Evolutionary conservation across 306 rosid genomes (phyloP).

Genomic region (Lagenaria siceraria): DNA sequence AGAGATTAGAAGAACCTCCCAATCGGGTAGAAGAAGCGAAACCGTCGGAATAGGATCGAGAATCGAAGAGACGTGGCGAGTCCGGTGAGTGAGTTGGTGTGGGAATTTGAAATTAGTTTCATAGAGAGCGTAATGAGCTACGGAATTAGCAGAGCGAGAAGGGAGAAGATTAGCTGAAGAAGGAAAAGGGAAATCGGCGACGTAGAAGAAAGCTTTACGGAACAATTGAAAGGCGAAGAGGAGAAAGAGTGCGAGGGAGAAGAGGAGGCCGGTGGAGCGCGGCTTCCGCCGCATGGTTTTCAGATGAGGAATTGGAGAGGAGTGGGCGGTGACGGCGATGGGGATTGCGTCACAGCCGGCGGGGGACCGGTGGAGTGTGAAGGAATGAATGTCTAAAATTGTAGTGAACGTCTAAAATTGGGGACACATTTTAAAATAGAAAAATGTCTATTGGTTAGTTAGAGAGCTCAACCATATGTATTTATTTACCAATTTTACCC

Average conservation of each 20-base stretch:
- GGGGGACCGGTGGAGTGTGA: background rate
- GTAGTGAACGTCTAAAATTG: no score
- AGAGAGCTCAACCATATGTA: no score
- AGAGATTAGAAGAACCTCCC: slow-evolving; percentile 49
- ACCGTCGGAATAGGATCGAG: slow-evolving; percentile 13
- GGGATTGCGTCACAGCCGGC: background rate
- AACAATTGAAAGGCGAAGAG: slow-evolving; percentile 23
- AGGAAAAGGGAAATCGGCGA: background rate
- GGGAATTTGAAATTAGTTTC: background rate
- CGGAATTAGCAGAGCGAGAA: background rate
- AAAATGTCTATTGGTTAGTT: no score
- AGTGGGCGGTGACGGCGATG: background rate
- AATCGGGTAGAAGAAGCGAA: slow-evolving; percentile 45
- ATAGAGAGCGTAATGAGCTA: background rate
- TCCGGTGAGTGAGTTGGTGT: background rate
- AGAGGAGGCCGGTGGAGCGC: slow-evolving; percentile 15
- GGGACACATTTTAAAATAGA: no score
- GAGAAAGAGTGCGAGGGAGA: slow-evolving; percentile 16
- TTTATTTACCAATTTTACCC: no score
- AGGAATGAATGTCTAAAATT: no score
- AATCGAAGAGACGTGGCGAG: slow-evolving; percentile 34
- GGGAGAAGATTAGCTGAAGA: background rate
- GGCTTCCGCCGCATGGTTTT: slow-evolving; percentile 32
- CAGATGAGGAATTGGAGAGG: background rate
- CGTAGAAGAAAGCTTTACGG: slow-evolving; percentile 16